Conservation (phyloP, 805 yeast genomes). For the Sugiyamaella valdiviana region DNA sequence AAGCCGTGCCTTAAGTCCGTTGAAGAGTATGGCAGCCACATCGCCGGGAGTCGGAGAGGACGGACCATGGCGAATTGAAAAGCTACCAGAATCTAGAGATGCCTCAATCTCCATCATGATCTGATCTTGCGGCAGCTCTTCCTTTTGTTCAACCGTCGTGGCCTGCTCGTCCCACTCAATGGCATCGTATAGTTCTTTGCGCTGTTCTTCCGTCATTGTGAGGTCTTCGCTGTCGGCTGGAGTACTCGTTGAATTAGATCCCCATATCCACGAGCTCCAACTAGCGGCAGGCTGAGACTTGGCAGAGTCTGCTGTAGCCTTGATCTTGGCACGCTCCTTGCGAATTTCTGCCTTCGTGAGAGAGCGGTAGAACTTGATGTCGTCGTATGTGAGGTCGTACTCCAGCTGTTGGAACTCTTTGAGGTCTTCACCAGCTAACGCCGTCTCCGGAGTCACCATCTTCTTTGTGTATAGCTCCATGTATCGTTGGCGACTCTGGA, state of each 20-base stretch:
- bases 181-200: conserved; percentile 84
- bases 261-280: conserved; percentile 31
- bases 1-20: conserved; percentile 69
- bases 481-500: conserved; percentile 68
- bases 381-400: conserved; percentile 59
- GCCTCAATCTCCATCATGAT: conserved; percentile 63
- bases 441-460: conserved; percentile 34
- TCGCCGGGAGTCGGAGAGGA: conserved; percentile 33
- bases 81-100: conserved; percentile 67
- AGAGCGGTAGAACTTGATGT: conserved; percentile 77
- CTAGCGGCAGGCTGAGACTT: conserved; percentile 5
- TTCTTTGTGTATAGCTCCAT: conserved; percentile 60
- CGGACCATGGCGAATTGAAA: conserved; percentile 48
- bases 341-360: conserved; percentile 63
- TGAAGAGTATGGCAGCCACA: conserved; percentile 74
- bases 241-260: conserved; percentile 6
- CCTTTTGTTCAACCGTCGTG: conserved; percentile 29
- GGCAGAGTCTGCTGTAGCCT: conserved; percentile 12
- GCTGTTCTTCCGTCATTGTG: conserved; percentile 75
- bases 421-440: conserved; percentile 16
- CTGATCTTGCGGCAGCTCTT: conserved; percentile 65
- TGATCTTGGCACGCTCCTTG: conserved; percentile 41
- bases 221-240: conserved; percentile 32
- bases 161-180: conserved; percentile 81
- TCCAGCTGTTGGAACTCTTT: conserved; percentile 49